Base-by-base conservation (phyloP, 2,329 filamentous ascomycete genomes). In the Claviceps maximensis region DNA sequence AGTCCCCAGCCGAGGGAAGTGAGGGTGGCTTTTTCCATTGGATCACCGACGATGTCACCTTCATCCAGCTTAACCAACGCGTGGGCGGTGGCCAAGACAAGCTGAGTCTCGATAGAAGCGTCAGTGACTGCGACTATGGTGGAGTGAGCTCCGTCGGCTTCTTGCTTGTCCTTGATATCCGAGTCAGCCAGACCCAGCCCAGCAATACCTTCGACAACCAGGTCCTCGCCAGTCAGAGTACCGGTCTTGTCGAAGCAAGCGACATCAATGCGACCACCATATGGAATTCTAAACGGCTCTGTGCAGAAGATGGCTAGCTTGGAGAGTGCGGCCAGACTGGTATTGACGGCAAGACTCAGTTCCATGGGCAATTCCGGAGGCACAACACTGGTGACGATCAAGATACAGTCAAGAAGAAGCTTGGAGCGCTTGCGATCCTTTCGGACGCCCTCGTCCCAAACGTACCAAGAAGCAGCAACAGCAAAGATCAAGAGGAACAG, bases 301-400 rank as follows among this genome's bases (percentile, higher is more conserved):
- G 93, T 98, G 67, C 93, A 98, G 76, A 95, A 98, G 62, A 98
- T 98, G 56, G 94, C 93, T 61, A 85, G 91, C 69, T 91, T 94
- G 71, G 90, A 94, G 40, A 98, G 76, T 29, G 93, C 91, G 49
- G 93, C 90, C 68, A 98, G 74, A 77, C 88, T 95, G 13, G 93
- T 98, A 73, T 98, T 98, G 67, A 98, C 94, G 48, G 94, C 94
- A 62, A 98, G 75, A 70, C 87, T 95, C 51, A 98, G 79, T 66
- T 98, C 94, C 93, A 98, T 98, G 13, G 93, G 93, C 57, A 98
- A 75, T 71, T 98, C 93, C 1, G 93, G 93, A n/a, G 93, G 93
- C 1, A 98, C 93, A 55, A 98, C 93, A 65, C 89, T 96, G 42
- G 93, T 98, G 62, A 98, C 82, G 63, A 98, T 98, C 68, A 98